A percentile compares a stretch with the other conserved stretches of the same genome.
These are phyloP conservation scores for Cenchrus fungigraminus DNA, from an alignment of 176 grass and related monocot species.

Conservation along the genomic window DNA sequence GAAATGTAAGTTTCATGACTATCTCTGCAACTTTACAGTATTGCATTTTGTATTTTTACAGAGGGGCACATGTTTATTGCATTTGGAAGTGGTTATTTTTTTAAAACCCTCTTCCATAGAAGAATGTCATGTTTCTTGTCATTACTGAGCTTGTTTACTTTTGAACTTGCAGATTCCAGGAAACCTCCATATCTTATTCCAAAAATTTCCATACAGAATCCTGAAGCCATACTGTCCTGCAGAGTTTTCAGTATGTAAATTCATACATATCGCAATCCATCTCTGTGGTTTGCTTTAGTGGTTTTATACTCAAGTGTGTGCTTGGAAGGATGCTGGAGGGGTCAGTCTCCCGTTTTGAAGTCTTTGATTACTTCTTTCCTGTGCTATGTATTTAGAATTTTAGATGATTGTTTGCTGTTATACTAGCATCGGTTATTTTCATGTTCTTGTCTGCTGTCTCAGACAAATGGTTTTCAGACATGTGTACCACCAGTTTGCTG, in stretches of 20 bases:
- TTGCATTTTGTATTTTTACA: no score
- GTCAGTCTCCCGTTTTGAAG: background rate
- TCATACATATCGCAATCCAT: background rate
- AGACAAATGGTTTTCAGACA: background rate
- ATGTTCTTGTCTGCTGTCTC: background rate
- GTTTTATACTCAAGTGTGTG: background rate
- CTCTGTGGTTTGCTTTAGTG: background rate
- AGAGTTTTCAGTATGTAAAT: background rate
- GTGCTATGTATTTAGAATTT: background rate
- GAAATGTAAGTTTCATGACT: no score
- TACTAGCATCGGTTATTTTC: background rate
- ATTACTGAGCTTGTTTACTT: no score
- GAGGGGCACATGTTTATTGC: no score
- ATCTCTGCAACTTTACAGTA: no score
- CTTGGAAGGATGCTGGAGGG: background rate
- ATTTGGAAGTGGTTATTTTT: no score
- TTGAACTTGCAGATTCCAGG: no score
- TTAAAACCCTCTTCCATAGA: no score
- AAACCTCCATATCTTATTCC: no score
- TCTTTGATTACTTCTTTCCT: background rate
- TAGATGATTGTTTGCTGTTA: background rate
- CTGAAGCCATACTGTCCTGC: no score
- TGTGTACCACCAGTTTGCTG: background rate
- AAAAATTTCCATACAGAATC: no score
- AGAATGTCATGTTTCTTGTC: no score